A percentile compares a stretch with the other conserved stretches of the same genome.
Conservation (phyloP, 2,329 filamentous ascomycete species). For the Trichoderma polysporum region DNA sequence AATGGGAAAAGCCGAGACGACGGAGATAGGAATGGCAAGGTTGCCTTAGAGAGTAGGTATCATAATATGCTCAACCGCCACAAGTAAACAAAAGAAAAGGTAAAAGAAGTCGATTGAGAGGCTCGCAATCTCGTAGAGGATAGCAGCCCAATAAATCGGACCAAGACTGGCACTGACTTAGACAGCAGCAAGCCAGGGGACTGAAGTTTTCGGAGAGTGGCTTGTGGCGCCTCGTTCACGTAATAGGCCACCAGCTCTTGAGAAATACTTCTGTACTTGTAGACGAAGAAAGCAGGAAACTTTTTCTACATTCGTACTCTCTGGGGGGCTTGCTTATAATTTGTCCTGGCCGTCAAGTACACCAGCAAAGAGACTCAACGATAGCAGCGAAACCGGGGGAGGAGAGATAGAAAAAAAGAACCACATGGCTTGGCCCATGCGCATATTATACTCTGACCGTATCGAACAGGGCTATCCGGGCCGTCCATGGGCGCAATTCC, state of each 20-base stretch:
- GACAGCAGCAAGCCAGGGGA: neutral
- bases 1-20: neutral
- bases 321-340: neutral
- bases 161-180: too few species aligned
- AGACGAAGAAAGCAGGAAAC: neutral
- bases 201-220: neutral
- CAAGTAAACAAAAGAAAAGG: neutral
- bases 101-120: neutral
- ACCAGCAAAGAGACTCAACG: neutral
- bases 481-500: conserved; percentile 15
- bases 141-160: too few species aligned
- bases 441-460: conserved; percentile 8
- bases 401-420: neutral
- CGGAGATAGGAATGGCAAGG: neutral
- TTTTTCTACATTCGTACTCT: neutral
- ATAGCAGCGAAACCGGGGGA: conserved; percentile 8
- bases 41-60: neutral
- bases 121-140: neutral
- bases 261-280: neutral
- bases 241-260: neutral
- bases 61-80: conserved; percentile 3
- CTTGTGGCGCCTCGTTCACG: neutral
- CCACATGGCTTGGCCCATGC: neutral
- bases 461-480: conserved; percentile 7
- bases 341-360: neutral